Evolutionary conservation across 2,329 filamentous ascomycete species (phyloP).

Genomic region (Beauveria sp.): DNA sequence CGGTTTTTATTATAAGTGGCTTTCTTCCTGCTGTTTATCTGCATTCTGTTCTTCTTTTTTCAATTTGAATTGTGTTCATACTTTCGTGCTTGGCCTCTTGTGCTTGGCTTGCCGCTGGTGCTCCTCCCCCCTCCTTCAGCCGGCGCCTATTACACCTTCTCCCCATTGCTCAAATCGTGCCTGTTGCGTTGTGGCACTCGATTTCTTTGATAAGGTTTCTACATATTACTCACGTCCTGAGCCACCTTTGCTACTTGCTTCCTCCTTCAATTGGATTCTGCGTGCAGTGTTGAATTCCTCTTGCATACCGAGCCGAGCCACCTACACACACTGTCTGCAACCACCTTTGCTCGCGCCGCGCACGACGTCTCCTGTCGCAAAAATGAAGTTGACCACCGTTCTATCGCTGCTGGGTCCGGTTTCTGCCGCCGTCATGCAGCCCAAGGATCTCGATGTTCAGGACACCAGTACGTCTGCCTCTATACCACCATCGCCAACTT

Average conservation of each 20-base stretch:
- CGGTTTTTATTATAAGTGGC: neutral
- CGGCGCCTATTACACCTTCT: slow-evolving; percentile 8
- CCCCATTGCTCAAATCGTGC: neutral
- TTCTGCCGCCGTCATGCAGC: slow-evolving; percentile 22
- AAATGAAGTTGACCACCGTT: slow-evolving; percentile 18
- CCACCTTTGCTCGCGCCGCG: neutral
- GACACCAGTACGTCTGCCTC: slow-evolving; percentile 23
- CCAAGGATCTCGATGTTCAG: slow-evolving; percentile 32
- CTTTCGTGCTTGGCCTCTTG: neutral
- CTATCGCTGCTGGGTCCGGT: slow-evolving; percentile 13
- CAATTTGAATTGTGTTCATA: neutral
- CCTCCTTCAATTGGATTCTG: neutral
- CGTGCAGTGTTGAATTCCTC: neutral
- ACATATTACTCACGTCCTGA: neutral
- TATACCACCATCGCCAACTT: neutral
- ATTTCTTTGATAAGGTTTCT: neutral
- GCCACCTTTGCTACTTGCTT: neutral
- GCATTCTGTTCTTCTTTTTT: neutral
- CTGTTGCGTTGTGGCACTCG: neutral
- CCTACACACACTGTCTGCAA: neutral
- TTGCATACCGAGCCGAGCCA: neutral
- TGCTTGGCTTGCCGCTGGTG: neutral
- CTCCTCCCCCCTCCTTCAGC: neutral
- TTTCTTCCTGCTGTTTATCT: neutral
- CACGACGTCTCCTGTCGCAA: neutral